A percentile compares a stretch with the other conserved stretches of the same genome.
These are phyloP conservation scores for Sonneratia caseolaris DNA, from an alignment of 345 rosid genomes.

Conservation along the genomic window DNA sequence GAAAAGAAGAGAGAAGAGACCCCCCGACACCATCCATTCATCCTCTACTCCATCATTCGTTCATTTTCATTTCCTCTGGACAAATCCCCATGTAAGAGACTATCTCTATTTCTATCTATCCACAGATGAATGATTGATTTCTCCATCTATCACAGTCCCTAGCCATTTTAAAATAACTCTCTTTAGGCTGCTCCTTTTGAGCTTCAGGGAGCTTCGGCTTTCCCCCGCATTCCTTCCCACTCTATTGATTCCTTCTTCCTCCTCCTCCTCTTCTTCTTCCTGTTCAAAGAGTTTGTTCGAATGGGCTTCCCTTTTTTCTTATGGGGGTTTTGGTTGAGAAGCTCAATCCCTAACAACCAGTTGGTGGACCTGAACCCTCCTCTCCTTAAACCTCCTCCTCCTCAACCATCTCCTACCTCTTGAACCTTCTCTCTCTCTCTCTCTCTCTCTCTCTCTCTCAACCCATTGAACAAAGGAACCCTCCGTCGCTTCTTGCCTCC, in stretches of 20 bases:
- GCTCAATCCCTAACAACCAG: slow-evolving; percentile 45
- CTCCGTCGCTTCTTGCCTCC: not conserved
- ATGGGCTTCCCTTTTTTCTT: not conserved
- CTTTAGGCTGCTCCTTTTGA: not conserved
- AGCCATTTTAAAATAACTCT: not conserved
- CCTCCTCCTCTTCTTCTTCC: not conserved
- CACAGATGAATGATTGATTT: not conserved
- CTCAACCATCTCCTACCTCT: slow-evolving; percentile 4
- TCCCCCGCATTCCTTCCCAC: not conserved
- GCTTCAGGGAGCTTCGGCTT: not conserved
- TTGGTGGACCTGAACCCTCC: slow-evolving; percentile 44
- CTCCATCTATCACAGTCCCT: not conserved
- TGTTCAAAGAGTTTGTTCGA: not conserved
- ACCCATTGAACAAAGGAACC: slow-evolving; percentile 6
- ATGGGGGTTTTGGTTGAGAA: slow-evolving; percentile 29
- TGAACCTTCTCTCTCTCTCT: not conserved
- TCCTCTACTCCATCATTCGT: not conserved
- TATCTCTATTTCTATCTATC: not conserved
- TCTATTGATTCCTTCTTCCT: not conserved
- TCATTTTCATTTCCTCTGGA: not conserved
- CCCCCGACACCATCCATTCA: not conserved
- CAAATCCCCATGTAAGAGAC: slow-evolving; percentile 8
- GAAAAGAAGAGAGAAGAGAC: slow-evolving; percentile 1
- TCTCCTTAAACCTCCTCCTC: not conserved
- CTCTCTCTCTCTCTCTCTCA: not conserved